Percentiles rank a stretch among this genome's conserved stretches.
These are phyloP conservation scores for Ustilago loliicola DNA, from an alignment of 1,284 basidiomycete genomes.

Conservation along the genomic window DNA sequence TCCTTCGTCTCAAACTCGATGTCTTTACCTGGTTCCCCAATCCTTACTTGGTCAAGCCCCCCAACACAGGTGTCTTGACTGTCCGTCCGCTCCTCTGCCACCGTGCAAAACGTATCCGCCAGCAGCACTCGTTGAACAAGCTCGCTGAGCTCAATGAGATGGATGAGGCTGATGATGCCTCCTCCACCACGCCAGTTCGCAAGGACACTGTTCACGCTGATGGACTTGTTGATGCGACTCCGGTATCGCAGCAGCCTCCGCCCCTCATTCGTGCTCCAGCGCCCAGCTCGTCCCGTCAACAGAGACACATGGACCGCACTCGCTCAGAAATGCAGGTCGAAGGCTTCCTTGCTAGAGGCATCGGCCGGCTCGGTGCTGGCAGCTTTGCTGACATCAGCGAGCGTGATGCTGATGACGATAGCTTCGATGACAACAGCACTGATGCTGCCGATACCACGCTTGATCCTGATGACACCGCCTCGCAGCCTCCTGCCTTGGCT, in stretches of 20 bases:
- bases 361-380: constrained; percentile 33
- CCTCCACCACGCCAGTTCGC: constrained; percentile 33
- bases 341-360: constrained; percentile 46
- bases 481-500: neutral
- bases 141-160: constrained; percentile 28
- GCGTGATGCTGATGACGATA: constrained; percentile 18
- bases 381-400: constrained; percentile 35
- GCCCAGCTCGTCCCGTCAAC: constrained; percentile 17
- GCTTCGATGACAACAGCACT: constrained; percentile 17
- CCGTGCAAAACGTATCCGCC: constrained; percentile 23
- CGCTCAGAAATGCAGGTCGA: constrained; percentile 52
- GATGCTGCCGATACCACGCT: constrained; percentile 24
- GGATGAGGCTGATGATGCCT: constrained; percentile 27
- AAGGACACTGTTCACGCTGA: neutral
- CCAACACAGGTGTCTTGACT: constrained; percentile 37
- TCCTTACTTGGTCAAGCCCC: constrained; percentile 55
- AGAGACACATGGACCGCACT: constrained; percentile 35
- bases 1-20: constrained; percentile 61
- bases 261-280: constrained; percentile 38
- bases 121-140: constrained; percentile 20
- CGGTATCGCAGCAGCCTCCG: constrained; percentile 35
- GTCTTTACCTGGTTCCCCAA: constrained; percentile 66
- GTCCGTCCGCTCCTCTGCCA: constrained; percentile 41
- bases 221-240: neutral
- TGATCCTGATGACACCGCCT: constrained; percentile 17